phyloP scores from a whole-genome alignment of 352 stramenopile genomes.

The Globisporangium paroecandrum region DNA sequence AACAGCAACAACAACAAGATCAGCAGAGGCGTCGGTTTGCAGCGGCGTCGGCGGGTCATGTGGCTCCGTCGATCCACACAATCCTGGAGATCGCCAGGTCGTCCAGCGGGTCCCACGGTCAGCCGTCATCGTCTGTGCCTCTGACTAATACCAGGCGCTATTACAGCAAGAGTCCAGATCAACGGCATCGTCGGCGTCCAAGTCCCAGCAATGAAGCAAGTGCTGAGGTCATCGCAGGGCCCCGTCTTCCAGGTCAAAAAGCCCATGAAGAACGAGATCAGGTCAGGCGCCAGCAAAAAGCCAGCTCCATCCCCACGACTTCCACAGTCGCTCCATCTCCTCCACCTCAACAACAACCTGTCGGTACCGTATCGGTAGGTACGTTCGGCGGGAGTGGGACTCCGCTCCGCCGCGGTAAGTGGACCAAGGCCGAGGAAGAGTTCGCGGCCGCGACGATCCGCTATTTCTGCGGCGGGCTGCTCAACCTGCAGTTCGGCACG shows the following conservation, averaged over 20 bases:
- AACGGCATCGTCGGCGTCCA: background rate
- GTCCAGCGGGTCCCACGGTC: background rate
- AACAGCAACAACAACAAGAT: background rate
- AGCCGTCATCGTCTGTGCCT: background rate
- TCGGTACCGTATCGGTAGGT: background rate
- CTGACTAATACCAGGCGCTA: background rate
- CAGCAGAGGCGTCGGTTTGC: background rate
- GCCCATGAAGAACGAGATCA: background rate
- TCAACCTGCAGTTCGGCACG: conserved; percentile 71
- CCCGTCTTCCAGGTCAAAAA: background rate
- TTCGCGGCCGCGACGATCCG: conserved; percentile 66
- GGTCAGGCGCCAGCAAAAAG: conserved; percentile 3
- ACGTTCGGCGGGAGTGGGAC: conserved; percentile 3
- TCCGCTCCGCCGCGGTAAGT: conserved; percentile 63
- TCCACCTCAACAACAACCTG: background rate
- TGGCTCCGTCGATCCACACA: conserved; percentile 9
- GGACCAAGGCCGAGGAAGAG: conserved; percentile 61
- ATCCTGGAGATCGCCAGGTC: conserved; percentile 12
- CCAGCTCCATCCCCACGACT: background rate
- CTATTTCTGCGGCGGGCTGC: conserved; percentile 62
- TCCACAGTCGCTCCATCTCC: background rate
- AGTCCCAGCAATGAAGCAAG: background rate
- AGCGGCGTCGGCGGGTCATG: background rate
- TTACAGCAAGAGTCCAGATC: background rate
- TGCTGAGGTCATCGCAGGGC: background rate